These are phyloP conservation scores for Boeremia exigua DNA, from an alignment of 2,329 filamentous ascomycete species.

Conservation along the genomic window DNA sequence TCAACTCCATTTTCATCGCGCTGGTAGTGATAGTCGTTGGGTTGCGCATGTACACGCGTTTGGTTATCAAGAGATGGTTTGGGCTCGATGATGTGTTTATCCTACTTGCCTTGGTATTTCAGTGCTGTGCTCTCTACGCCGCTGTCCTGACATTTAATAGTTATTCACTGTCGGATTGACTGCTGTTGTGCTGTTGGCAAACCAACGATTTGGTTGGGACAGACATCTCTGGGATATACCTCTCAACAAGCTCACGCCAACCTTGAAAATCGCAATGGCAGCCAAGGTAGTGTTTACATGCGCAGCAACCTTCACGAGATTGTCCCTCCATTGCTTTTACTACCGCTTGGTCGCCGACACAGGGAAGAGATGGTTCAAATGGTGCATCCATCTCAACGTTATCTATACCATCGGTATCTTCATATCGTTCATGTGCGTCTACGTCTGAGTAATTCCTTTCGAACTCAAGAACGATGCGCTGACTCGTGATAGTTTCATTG, in stretches of 20 bases:
- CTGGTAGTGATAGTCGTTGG: slow-evolving; percentile 46
- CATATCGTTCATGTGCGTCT: slow-evolving; percentile 39
- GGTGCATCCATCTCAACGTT: slow-evolving; percentile 49
- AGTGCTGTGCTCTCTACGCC: not conserved
- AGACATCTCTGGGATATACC: slow-evolving; percentile 53
- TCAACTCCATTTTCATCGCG: slow-evolving; percentile 49
- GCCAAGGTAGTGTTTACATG: slow-evolving; percentile 52
- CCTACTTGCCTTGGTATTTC: slow-evolving; percentile 46
- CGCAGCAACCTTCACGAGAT: slow-evolving; percentile 52
- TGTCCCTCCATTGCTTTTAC: slow-evolving; percentile 55
- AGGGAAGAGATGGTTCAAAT: slow-evolving; percentile 48
- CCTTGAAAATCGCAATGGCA: slow-evolving; percentile 49
- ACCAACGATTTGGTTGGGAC: slow-evolving; percentile 51
- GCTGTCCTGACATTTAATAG: slow-evolving; percentile 25
- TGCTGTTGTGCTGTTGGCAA: slow-evolving; percentile 50
- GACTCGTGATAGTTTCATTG: slow-evolving; percentile 16
- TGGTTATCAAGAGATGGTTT: slow-evolving; percentile 51
- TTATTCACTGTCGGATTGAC: slow-evolving; percentile 49
- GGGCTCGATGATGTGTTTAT: slow-evolving; percentile 53
- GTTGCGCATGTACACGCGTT: slow-evolving; percentile 50
- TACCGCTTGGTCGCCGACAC: slow-evolving; percentile 53
- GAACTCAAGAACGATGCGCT: not conserved
- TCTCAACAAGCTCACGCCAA: slow-evolving; percentile 27
- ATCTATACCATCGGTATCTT: slow-evolving; percentile 47
- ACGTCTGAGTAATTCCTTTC: slow-evolving; percentile 18